Evolutionary conservation across 1,139 yeast genomes (phyloP), one percentile per base, ranked within the genome.

Genomic region (Saccharomyces hybrid): DNA sequence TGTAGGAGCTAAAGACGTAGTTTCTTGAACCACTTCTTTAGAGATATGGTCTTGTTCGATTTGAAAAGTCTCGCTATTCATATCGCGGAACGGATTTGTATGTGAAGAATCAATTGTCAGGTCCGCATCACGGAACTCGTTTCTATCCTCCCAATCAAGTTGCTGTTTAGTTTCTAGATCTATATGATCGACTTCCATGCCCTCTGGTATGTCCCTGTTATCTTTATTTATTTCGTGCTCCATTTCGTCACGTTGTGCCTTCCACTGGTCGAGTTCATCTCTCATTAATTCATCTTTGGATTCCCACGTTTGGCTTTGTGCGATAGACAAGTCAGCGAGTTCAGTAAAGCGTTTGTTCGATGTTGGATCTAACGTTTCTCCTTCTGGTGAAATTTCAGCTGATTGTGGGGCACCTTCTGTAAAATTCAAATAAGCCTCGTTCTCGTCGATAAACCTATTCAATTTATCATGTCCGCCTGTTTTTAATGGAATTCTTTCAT

Each of bases 51-150:
- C 51, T 49, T 62, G 65, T 48, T 60, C 62, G 14, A 50, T 54
- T 44, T 55, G 56, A 49, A 60, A 61, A 11, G 60, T 52, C 16
- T 58, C 64, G 27, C 55, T 55, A 42, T 61, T 57, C 66, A 64
- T 63, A 42, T 61, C 64, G 38, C 67, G 62, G 58, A 66, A 66
- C 31, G 70, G 70, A 57, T 66, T 66, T n/a, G 59, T 57, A 47
- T 57, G 55, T n/a, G 49, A 52, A 2, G 55, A 54, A 21, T 52
- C 59, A 8, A 50, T 32, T 5, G 51, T 48, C 11, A 32, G 16
- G 11, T 53, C 54, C 2, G 19, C 47, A 14, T 49, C 55, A 16
- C 42, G 26, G 28, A 29, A 16, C 7, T 27, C 48, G 9, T 46
- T 38, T 9, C 9, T 38, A 16, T 38, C 24, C 44, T 38, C 24